Base-by-base conservation (phyloP, 768 basidiomycete species). In the Dioszegia hungarica region DNA sequence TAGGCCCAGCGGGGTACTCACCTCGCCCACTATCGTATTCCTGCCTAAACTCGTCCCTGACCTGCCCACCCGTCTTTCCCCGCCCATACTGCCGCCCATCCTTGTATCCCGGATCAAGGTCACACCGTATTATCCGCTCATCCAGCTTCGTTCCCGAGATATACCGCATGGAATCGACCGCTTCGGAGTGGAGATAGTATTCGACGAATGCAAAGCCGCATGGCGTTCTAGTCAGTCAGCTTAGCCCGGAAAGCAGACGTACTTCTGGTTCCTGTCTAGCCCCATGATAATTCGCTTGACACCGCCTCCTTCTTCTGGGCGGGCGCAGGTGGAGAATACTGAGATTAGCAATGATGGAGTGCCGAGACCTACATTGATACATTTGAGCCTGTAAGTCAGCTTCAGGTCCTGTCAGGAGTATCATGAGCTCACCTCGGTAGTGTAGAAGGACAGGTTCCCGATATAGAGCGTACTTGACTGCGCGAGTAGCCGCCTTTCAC, bases 121-220 rank as follows among this genome's bases (percentile, higher is more conserved):
- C 95, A 71, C 93, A 97, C 44, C 95, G 88, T 61, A 99, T 94
- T 66, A 99, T 90, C 31, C 95, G 88, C 78, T 99, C 95, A 77
- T 99, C 95, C 20, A 99, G 85, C 79, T 98, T 98, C 33, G 93
- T 92, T n/a, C 94, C 95, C 48, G 89, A 91, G 67, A 98, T 84
- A 75, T 95, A 93, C 45, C 87, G 85, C 83, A 98, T 86, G 60
- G 87, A 86, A 38, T 91, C 89, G 37, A 95, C 80, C 17, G 95
- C 94, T 77, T 98, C 93, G 5, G 85, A 81, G 70, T 97, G 91
- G 10, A 90, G 90, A 74, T 97, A 98, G 74, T 89, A 99, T 59
- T 77, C 76, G 33, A 77, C 76, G 45, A 77, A 77, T 24, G 75
- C 75, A 62, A 77, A 77, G 3, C 76, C 76, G 57, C 76, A 77